phyloP scores from a whole-genome alignment of 176 grass and related monocot genomes.

The Cenchrus fungigraminus region DNA sequence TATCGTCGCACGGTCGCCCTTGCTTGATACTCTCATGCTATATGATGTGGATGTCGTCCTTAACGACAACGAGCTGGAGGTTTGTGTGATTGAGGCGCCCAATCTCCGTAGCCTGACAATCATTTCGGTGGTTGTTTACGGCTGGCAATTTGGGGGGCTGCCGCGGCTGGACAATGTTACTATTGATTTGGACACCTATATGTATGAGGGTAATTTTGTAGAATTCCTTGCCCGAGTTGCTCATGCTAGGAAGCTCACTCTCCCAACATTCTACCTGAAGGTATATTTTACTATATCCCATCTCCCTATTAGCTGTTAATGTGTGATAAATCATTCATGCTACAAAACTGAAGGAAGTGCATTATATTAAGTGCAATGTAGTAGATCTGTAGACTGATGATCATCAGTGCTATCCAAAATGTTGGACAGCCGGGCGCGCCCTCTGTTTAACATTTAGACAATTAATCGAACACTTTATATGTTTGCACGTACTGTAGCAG shows the following conservation, averaged over 20 bases:
- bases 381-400: no score
- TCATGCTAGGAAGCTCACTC: not conserved
- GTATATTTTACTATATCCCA: not conserved
- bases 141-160: not conserved
- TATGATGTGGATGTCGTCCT: no score
- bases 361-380: no score
- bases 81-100: slow-evolving; percentile 14
- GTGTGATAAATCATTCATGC: no score
- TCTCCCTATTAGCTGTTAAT: not conserved
- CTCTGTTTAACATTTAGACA: no score
- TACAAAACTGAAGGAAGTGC: no score
- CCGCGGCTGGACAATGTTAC: not conserved
- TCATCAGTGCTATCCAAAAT: no score
- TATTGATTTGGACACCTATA: not conserved
- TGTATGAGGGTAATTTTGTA: not conserved
- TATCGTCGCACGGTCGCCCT: slow-evolving; percentile 7
- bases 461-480: no score
- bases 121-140: not conserved
- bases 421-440: no score
- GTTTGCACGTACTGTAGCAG: no score
- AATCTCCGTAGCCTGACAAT: slow-evolving; percentile 1
- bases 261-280: not conserved
- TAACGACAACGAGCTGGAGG: no score
- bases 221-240: not conserved
- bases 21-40: not conserved